Evolutionary conservation across 495 filamentous ascomycete genomes (phyloP), one percentile per base, ranked within the genome.

Genomic region (Trichocladium uniseriatum): DNA sequence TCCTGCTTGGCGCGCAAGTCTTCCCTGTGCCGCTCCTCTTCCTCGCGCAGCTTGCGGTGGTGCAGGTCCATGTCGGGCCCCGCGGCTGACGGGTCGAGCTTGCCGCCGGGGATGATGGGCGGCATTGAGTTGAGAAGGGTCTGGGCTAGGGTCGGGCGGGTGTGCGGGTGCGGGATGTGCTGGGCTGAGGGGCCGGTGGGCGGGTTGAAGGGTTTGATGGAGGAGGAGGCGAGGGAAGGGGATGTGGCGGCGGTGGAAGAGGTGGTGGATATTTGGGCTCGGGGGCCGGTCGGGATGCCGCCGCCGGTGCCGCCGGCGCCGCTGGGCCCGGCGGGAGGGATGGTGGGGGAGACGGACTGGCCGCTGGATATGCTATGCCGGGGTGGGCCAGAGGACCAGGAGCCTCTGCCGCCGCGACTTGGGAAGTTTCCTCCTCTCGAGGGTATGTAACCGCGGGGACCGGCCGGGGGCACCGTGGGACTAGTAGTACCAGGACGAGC

Each of bases 171-270:
- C 5, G 22, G 31, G 7, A 44, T 52, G 32, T 48, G 60, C 39
- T 55, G 52, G 2, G 69, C 65, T 0, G 72, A 63, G 0, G 72
- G 72, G 6, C 71, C 72, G 2, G 72, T 76, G 19, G 72, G 72
- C 0, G 72, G 72, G 40, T 76, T 76, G 52, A 76, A 76, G 0
- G 69, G 66, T 21, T 69, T 69, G 20, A 63, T n/a, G 22, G 58
- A 53, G 16, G 49, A 19, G 9, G 36, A 40, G 14, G 45, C 13
- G 11, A 29, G 15, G 34, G 45, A 41, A 5, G 45, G 45, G 21
- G 45, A 28, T 24, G 14, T 5, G 49, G 19, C 22, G 52, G 45
- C 16, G 50, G 28, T 31, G n/a, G 57, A 53, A 20, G 57, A 49
- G 1, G 57, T 57, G 24, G 60, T 55, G 21, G 59, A 62, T 8